Percentiles rank a stretch among this genome's conserved stretches.
These are phyloP conservation scores for Euphorbia schlechtendalii DNA, from an alignment of 441 rosid species.

Conservation along the genomic window DNA sequence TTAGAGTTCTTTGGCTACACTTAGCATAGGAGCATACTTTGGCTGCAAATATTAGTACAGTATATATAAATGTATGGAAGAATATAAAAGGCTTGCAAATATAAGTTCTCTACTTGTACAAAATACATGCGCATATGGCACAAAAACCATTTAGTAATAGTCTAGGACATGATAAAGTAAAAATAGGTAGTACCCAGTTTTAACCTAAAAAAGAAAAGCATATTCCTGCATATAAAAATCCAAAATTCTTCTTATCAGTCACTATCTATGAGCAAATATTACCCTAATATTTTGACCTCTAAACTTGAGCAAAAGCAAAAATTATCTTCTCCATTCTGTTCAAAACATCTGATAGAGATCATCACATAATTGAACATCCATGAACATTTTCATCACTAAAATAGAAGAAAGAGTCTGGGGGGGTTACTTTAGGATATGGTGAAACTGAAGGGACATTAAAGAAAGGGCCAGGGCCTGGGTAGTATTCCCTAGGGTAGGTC, in stretches of 20 bases:
- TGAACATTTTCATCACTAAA: slow-evolving; percentile 32
- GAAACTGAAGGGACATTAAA: slow-evolving; percentile 1
- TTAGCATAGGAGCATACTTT: neutral
- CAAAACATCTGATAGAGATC: no score
- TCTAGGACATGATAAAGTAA: neutral
- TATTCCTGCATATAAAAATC: neutral
- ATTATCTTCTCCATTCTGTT: no score
- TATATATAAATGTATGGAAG: neutral
- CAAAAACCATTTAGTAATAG: slow-evolving; percentile 3
- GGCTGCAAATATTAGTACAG: neutral
- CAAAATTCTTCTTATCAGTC: neutral
- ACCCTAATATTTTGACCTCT: neutral
- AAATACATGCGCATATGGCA: neutral
- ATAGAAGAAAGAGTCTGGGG: slow-evolving; percentile 16
- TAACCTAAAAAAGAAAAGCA: neutral
- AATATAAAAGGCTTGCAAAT: neutral
- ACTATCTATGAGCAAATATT: neutral
- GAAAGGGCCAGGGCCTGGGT: slow-evolving; percentile 11
- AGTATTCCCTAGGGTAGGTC: slow-evolving; percentile 15
- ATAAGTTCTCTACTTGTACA: neutral
- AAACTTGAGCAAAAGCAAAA: neutral
- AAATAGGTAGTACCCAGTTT: neutral
- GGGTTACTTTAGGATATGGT: neutral
- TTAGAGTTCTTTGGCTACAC: neutral
- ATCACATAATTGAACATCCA: slow-evolving; percentile 27